Base-by-base conservation (phyloP, 2,329 filamentous ascomycete species). In the Trichoderma pleuroti region DNA sequence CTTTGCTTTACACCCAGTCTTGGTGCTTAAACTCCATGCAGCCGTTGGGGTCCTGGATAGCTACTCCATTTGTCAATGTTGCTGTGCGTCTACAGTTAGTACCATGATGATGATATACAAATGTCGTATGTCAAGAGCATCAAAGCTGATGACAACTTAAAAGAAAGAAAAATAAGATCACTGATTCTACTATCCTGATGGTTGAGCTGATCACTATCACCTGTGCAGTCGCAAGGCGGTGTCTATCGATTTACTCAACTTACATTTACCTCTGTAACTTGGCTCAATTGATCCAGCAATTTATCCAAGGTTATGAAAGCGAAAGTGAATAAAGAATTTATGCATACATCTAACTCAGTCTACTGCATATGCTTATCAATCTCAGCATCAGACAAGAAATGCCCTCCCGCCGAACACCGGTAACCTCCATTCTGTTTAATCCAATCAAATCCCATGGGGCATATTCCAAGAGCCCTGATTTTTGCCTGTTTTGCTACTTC, bases 331-430 rank as follows among this genome's bases (percentile, higher is more conserved):
- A 42, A 42, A 42, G 18, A n/a, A 42, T n/a, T 1, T 1, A 5
- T 24, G 21, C 21, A 52, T 12, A 24, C 3, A 52, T 14, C 30
- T n/a, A 59, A 10, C 56, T 34, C 56, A 34, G 14, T 46, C 34
- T 68, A 68, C 5, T 4, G 4, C 28, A 46, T 18, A 21, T 30
- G 21, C 6, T 9, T 64, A 14, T 30, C 26, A 52, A 71, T 30
- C 14, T 60, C 21, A 42, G n/a, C 71, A 26, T 77, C 57, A 0
- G 76, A 8, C 28, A 79, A 32, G 71, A 70, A 91, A 79, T 93
- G 91, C 2, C 75, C 76, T 0, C 90, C 90, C 0, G 86, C 91
- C 0, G 84, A 84, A 79, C 91, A 93, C 6, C 89, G 78, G 77
- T 88, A 93, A 0, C 91, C 91, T 1, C 75, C 76, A 1, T 2